These are phyloP conservation scores for Colletotrichum graminicola DNA, from an alignment of 2,329 filamentous ascomycete species.

Conservation along the genomic window DNA sequence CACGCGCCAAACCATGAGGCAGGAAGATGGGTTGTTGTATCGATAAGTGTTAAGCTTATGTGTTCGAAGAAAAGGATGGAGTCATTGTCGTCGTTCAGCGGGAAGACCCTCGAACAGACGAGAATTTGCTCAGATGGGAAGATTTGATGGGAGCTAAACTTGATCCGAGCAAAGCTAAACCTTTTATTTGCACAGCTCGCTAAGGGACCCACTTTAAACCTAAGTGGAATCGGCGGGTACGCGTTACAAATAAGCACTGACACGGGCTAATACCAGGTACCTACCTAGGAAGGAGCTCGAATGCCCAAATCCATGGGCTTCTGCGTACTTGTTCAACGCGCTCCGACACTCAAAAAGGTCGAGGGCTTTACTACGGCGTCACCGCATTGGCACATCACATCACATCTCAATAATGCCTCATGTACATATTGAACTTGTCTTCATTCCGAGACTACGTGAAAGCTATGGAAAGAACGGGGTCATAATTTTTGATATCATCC, in stretches of 20 bases:
- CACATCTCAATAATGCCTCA: no score
- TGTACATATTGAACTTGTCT: conserved; percentile 40
- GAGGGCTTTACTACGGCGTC: not conserved
- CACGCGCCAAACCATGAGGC: conserved; percentile 10
- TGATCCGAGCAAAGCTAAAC: conserved; percentile 28
- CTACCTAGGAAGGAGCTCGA: not conserved
- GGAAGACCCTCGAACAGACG: conserved; percentile 31
- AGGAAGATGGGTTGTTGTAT: conserved; percentile 15
- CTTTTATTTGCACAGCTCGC: conserved; percentile 38
- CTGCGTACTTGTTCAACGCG: not conserved
- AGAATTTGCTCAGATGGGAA: conserved; percentile 19
- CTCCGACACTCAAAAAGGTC: not conserved
- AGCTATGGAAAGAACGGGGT: conserved; percentile 43
- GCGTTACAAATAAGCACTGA: not conserved
- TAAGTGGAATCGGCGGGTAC: conserved; percentile 31
- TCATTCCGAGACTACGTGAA: conserved; percentile 42
- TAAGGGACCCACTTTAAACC: conserved; percentile 38
- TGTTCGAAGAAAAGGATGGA: conserved; percentile 1
- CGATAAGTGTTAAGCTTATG: conserved; percentile 37
- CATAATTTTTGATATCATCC: conserved; percentile 49
- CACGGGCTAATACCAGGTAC: not conserved
- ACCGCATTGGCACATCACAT: not conserved
- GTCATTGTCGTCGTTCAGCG: conserved; percentile 38
- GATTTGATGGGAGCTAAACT: not conserved
- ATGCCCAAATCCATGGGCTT: not conserved